Evolutionary conservation across 768 basidiomycete species (phyloP), one percentile per base, ranked within the genome.

Genomic region (Phaeotremella fagi): DNA sequence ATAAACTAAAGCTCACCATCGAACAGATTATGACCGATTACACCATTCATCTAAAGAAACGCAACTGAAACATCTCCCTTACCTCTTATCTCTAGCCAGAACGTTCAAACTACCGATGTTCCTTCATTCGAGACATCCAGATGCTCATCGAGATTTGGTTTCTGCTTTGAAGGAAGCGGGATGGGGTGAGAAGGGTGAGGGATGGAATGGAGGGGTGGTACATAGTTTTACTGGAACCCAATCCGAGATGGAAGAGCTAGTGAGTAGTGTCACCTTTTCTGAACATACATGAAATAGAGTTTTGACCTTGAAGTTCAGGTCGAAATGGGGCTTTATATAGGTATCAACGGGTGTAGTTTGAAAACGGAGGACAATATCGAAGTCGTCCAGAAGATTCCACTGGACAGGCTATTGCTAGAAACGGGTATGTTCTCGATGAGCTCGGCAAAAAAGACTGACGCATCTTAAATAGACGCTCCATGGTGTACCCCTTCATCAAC

Each of bases 171-270:
- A 76, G 22, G 82, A 84, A 51, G 82, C 84, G 59, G 83, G 85
- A 1, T 86, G 85, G 64, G 78, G 79, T 15, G 73, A 78, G 33
- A 80, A 83, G 24, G 48, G 2, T 72, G 68, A 54, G 73, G 68
- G 25, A 75, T 81, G 52, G 86, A 78, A 77, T 20, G 84, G 86
- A 3, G 88, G 87, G 1, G 88, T 90, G 20, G 86, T 88, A 2
- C 88, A 89, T 66, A 86, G 85, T 56, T 88, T 88, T 73, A 88
- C 87, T 0, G 88, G 88, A 3, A 80, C 79, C 0, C 64, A 65
- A 3, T 79, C 78, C 31, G 87, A 90, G 66, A 81, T 80, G 14
- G 62, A 69, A 6, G 87, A 89, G 65, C 74, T 87, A 42, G 85
- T 87, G 53, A 64, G 82, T 71, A 15, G 47, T 27, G 44, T 23